phyloP scores from a whole-genome alignment of 805 yeast genomes.

The Yarrowia sp. region DNA sequence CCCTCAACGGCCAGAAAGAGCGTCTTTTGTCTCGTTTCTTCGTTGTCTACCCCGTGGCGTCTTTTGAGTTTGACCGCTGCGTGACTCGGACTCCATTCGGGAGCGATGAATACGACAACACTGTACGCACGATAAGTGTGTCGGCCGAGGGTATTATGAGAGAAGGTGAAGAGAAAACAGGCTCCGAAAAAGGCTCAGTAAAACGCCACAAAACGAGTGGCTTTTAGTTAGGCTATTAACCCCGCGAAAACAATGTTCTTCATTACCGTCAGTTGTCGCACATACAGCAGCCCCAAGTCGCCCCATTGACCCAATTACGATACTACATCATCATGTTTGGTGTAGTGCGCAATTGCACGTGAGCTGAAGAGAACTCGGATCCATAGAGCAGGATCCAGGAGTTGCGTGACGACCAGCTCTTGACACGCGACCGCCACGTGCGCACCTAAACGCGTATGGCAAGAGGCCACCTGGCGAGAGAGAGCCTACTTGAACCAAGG shows the following conservation, averaged over 20 bases:
- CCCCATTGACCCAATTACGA: too few relatives aligned
- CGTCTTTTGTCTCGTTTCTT: background rate
- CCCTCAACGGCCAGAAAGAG: background rate
- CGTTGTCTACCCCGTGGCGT: constrained; percentile 25
- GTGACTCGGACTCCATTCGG: constrained; percentile 31
- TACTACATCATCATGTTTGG: constrained; percentile 14
- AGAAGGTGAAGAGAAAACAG: too few relatives aligned
- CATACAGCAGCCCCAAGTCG: too few relatives aligned
- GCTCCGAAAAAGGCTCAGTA: background rate
- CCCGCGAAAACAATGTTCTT: background rate
- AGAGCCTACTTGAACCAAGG: background rate
- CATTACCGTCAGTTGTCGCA: too few relatives aligned
- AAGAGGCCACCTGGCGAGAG: constrained; percentile 10
- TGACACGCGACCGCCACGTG: constrained; percentile 13
- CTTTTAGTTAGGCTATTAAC: background rate
- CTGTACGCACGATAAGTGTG: constrained; percentile 4
- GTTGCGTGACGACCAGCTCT: background rate
- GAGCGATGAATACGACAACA: constrained; percentile 34
- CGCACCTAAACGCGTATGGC: constrained; percentile 1
- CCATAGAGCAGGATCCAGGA: too few relatives aligned
- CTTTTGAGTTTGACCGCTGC: constrained; percentile 13
- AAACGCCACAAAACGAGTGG: constrained; percentile 14
- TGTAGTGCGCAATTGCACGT: constrained; percentile 37
- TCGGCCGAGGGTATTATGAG: constrained; percentile 4
- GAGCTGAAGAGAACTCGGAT: background rate